Conservation (phyloP, 2,329 filamentous ascomycete genomes). For the Meredithiella fracta region DNA sequence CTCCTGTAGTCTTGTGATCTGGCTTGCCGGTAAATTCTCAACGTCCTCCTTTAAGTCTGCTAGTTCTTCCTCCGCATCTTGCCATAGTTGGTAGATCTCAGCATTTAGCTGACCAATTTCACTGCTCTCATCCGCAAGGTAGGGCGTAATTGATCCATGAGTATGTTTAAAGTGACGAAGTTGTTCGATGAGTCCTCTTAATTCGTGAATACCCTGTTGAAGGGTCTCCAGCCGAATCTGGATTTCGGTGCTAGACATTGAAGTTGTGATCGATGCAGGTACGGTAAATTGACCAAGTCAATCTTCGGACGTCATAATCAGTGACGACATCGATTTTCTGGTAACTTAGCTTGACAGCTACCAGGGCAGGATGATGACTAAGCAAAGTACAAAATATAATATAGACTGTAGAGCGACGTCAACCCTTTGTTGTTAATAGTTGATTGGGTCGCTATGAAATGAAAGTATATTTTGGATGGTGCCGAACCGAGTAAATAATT, state of each 20-base stretch:
- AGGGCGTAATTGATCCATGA: constrained; percentile 39
- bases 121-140: constrained; percentile 32
- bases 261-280: neutral
- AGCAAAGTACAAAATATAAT: neutral
- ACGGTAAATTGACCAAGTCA: neutral
- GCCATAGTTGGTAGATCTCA: constrained; percentile 68
- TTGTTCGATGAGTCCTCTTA: constrained; percentile 41
- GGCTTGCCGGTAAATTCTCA: constrained; percentile 41
- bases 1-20: constrained; percentile 43
- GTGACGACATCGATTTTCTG: constrained; percentile 12
- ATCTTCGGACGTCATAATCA: neutral
- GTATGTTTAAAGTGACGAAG: constrained; percentile 42
- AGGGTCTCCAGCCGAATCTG: constrained; percentile 42
- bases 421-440: too few relatives aligned
- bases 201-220: constrained; percentile 44
- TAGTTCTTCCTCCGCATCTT: constrained; percentile 67
- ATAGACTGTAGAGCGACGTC: neutral
- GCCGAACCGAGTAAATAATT: too few relatives aligned
- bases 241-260: constrained; percentile 44
- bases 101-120: constrained; percentile 25
- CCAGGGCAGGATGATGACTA: constrained; percentile 5
- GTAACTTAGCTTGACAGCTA: neutral
- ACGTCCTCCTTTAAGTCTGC: constrained; percentile 67
- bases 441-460: too few relatives aligned
- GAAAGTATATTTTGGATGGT: too few relatives aligned